phyloP scores from a whole-genome alignment of 2,329 filamentous ascomycete species.

The Aspergillus phoenicis region DNA sequence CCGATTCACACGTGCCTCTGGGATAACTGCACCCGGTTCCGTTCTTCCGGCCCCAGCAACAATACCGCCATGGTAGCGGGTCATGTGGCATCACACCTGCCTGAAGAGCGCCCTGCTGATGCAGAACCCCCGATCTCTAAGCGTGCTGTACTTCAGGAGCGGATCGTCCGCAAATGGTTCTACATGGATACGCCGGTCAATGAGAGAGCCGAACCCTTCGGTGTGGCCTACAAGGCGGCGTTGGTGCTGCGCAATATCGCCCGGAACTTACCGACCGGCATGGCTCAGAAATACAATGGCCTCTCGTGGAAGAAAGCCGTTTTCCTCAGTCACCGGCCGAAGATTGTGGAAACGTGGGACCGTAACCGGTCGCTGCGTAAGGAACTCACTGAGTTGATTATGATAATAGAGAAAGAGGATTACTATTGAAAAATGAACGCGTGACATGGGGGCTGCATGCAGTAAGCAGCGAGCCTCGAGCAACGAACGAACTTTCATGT shows the following conservation, averaged over 20 bases:
- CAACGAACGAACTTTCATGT: constrained; percentile 2
- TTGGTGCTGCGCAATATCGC: constrained; percentile 52
- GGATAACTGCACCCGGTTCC: constrained; percentile 43
- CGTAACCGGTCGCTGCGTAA: constrained; percentile 46
- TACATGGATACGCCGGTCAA: constrained; percentile 48
- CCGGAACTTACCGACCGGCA: constrained; percentile 42
- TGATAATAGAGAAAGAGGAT: constrained; percentile 44
- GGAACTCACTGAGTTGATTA: constrained; percentile 46
- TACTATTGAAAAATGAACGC: constrained; percentile 30
- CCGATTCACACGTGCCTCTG: constrained; percentile 42
- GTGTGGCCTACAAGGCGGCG: constrained; percentile 51
- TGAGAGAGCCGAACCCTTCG: constrained; percentile 46
- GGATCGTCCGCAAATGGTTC: constrained; percentile 43
- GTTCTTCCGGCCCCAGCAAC: constrained; percentile 34
- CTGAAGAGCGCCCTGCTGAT: constrained; percentile 38
- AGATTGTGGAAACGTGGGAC: constrained; percentile 44
- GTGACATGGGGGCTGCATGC: neutral
- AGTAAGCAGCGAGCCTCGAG: neutral
- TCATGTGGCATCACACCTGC: constrained; percentile 45
- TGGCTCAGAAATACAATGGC: constrained; percentile 30
- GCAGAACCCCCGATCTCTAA: constrained; percentile 39
- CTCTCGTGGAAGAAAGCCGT: constrained; percentile 44
- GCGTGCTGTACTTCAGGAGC: constrained; percentile 42
- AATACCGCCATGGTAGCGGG: constrained; percentile 43
- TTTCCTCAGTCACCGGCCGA: constrained; percentile 42